A percentile compares a stretch with the other conserved stretches of the same genome.
phyloP scores from a whole-genome alignment of 202 grass and related monocot species.

The Cymbopogon flexuosus region DNA sequence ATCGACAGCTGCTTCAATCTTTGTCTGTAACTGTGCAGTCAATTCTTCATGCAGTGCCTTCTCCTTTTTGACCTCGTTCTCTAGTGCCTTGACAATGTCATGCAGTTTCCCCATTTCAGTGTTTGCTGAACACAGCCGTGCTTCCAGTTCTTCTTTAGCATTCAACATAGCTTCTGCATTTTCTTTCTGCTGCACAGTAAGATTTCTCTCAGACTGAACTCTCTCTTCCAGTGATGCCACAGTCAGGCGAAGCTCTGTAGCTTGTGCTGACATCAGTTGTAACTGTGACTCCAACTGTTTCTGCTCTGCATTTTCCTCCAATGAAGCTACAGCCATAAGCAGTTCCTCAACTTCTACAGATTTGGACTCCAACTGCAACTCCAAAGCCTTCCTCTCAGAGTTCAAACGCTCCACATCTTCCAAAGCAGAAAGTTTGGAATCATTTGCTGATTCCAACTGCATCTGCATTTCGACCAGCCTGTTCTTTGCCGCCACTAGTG shows the following conservation, averaged over 20 bases:
- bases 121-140: constrained; percentile 22
- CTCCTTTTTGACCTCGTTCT: constrained; percentile 13
- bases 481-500: constrained; percentile 53
- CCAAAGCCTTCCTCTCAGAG: constrained; percentile 48
- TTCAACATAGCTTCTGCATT: constrained; percentile 33
- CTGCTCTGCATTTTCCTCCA: constrained; percentile 61
- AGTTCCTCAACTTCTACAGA: constrained; percentile 48
- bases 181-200: constrained; percentile 50
- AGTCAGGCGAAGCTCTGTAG: constrained; percentile 34
- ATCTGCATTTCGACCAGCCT: constrained; percentile 73
- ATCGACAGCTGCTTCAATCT: constrained; percentile 5
- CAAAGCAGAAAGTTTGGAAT: constrained; percentile 45
- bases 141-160: constrained; percentile 34
- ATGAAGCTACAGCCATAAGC: constrained; percentile 41
- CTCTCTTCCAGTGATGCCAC: constrained; percentile 60
- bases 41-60: constrained; percentile 21
- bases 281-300: constrained; percentile 58
- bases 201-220: constrained; percentile 43
- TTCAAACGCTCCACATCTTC: constrained; percentile 50
- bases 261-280: constrained; percentile 44
- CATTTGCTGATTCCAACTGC: constrained; percentile 53
- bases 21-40: not conserved
- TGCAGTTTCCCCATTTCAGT: constrained; percentile 15
- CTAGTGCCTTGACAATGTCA: constrained; percentile 19
- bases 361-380: constrained; percentile 53